Evolutionary conservation across 306 rosid species (phyloP), one percentile per base, ranked within the genome.

Genomic region (Fragaria nilgerrensis): DNA sequence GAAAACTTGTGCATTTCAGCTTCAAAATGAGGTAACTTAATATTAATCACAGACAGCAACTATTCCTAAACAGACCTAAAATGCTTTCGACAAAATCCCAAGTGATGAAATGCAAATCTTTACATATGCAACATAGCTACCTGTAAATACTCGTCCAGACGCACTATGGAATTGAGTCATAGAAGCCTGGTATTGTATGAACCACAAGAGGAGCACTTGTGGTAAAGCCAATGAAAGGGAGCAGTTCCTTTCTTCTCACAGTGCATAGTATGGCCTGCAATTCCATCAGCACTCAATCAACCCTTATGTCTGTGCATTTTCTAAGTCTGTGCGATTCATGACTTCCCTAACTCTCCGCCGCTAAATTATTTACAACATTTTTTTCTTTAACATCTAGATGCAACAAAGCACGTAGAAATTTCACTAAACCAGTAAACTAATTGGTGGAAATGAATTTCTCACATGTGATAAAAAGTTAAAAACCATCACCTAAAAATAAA

Each of bases 241-340:
- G 92, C 84, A 0, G 56, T 79, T 86, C 97, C 99, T 86, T 84
- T 90, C 91, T 92, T 92, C 94, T 84, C 97, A 79, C 99, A 95
- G 78, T 89, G 71, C 99, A 95, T 56, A 95, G 75, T 83, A 95
- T 87, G 63, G 49, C 93, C 98, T 95, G 93, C 90, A 87, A 75
- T 48, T 68, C 32, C 34, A 65, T 82, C 45, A 63, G 61, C 69
- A 70, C 80, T 82, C 80, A 52, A 75, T 70, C 65, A 43, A 44
- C 32, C 53, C 53, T 14, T 19, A 22, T 70, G 62, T 78, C 52
- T 47, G 49, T 32, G 34, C 34, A 32, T 32, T 3, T 32, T 32
- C 34, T 32, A 32, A 32, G 34, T 32, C 34, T 32, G 7, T 37
- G 41, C 41, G 49, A 45, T 45, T 11, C 15, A 9, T 2, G 52